phyloP scores from a whole-genome alignment of 305 asterid genomes.

The Solanum chacoense region DNA sequence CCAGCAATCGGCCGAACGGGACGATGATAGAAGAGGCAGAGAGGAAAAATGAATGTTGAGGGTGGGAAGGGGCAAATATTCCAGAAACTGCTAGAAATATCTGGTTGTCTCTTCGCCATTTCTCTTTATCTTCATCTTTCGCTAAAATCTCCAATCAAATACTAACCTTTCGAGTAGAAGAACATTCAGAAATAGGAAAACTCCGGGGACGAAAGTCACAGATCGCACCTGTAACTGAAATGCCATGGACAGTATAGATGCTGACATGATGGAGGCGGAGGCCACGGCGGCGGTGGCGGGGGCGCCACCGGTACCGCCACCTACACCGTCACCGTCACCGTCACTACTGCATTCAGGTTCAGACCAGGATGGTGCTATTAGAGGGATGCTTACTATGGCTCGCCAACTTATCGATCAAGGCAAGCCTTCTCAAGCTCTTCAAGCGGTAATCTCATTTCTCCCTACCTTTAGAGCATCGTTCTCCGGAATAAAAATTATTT shows the following conservation, averaged over 20 bases:
- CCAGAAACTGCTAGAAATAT: slow-evolving; percentile 32
- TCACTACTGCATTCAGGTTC: slow-evolving; percentile 18
- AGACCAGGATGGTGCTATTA: slow-evolving; percentile 30
- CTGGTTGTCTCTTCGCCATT: slow-evolving; percentile 6
- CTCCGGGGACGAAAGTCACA: not conserved
- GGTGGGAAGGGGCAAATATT: not conserved
- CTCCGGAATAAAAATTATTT: not conserved
- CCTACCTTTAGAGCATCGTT: not conserved
- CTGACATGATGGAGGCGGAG: slow-evolving; percentile 65
- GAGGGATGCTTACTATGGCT: slow-evolving; percentile 43
- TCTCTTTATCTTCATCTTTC: not conserved
- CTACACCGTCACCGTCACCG: slow-evolving; percentile 9
- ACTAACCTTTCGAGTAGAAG: not conserved
- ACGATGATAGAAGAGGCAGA: not conserved
- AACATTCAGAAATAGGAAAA: not conserved
- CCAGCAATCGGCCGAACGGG: not conserved
- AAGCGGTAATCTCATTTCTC: slow-evolving; percentile 41
- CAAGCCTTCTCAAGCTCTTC: slow-evolving; percentile 78
- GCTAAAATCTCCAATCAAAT: not conserved
- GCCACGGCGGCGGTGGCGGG: slow-evolving; percentile 20
- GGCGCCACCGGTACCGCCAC: slow-evolving; percentile 5
- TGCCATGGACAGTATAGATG: slow-evolving; percentile 49
- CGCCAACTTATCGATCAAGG: slow-evolving; percentile 64
- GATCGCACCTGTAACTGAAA: slow-evolving; percentile 10
- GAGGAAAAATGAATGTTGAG: not conserved